phyloP scores from a whole-genome alignment of 1,139 yeast species.

The Hansenula sp. region DNA sequence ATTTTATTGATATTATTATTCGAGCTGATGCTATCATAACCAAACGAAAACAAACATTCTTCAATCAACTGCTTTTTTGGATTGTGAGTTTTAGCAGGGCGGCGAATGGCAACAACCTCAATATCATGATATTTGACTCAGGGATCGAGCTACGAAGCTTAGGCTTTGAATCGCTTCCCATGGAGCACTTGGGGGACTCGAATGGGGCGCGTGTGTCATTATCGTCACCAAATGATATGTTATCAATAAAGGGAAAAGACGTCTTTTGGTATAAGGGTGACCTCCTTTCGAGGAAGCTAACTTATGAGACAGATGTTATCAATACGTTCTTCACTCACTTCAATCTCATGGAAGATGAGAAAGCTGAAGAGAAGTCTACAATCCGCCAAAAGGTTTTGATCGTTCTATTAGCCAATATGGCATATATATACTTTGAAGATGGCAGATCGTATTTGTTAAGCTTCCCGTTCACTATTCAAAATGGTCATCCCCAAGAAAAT shows the following conservation, averaged over 20 bases:
- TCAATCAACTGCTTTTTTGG: no score
- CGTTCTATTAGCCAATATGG: conserved; percentile 47
- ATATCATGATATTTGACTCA: background rate
- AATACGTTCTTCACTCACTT: conserved; percentile 49
- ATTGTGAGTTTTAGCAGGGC: no score
- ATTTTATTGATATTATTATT: no score
- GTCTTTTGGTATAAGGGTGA: conserved; percentile 50
- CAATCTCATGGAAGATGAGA: conserved; percentile 9
- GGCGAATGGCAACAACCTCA: no score
- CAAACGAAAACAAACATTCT: no score
- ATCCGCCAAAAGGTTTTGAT: conserved; percentile 35
- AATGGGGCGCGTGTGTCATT: background rate
- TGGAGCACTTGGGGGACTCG: background rate
- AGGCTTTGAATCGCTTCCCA: background rate
- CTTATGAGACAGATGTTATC: conserved; percentile 43
- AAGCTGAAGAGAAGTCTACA: conserved; percentile 3
- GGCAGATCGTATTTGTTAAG: conserved; percentile 57
- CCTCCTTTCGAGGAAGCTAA: conserved; percentile 42
- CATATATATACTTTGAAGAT: conserved; percentile 52
- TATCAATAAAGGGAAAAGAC: conserved; percentile 26
- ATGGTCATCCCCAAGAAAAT: conserved; percentile 55
- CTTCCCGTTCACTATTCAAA: conserved; percentile 57
- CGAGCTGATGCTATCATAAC: no score
- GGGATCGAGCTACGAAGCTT: background rate
- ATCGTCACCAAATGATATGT: conserved; percentile 19